A percentile compares a stretch with the other conserved stretches of the same genome.
These are phyloP conservation scores for Acanthamoeba royreba DNA, from an alignment of 208 protist genomes.

Conservation along the genomic window DNA sequence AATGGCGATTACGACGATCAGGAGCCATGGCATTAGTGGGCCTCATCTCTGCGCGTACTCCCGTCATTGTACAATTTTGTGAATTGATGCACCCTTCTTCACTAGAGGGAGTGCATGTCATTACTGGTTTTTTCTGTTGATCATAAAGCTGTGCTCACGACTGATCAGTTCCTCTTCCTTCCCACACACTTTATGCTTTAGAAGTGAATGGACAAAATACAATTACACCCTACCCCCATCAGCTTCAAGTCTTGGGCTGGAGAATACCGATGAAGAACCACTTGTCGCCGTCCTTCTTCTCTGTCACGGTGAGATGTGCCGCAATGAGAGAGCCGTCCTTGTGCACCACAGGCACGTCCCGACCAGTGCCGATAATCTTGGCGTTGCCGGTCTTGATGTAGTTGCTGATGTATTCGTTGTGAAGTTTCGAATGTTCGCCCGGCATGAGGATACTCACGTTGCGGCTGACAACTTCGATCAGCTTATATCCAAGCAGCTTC, in stretches of 20 bases:
- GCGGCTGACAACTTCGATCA: not conserved
- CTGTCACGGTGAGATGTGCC: not conserved
- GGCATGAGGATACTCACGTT: constrained; percentile 30
- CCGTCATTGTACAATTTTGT: too few species aligned
- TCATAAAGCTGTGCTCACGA: too few species aligned
- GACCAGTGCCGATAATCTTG: not conserved
- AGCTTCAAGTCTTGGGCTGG: too few species aligned
- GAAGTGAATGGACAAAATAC: too few species aligned
- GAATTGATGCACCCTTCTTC: too few species aligned
- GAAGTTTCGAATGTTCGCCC: not conserved
- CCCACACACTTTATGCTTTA: too few species aligned
- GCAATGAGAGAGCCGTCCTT: not conserved
- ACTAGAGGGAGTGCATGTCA: too few species aligned
- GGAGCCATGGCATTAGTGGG: not conserved
- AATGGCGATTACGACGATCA: not conserved
- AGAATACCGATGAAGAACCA: not conserved
- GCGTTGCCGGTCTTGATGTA: constrained; percentile 25
- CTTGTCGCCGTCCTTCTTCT: not conserved
- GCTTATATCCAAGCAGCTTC: not conserved
- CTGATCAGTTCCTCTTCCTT: too few species aligned
- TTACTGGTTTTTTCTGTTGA: too few species aligned
- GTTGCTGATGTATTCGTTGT: not conserved
- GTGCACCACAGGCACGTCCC: not conserved
- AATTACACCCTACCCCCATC: too few species aligned
- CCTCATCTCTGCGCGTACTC: too few species aligned